Evolutionary conservation across 768 basidiomycete genomes (phyloP).

Genomic region (Favolaschia claudopus): DNA sequence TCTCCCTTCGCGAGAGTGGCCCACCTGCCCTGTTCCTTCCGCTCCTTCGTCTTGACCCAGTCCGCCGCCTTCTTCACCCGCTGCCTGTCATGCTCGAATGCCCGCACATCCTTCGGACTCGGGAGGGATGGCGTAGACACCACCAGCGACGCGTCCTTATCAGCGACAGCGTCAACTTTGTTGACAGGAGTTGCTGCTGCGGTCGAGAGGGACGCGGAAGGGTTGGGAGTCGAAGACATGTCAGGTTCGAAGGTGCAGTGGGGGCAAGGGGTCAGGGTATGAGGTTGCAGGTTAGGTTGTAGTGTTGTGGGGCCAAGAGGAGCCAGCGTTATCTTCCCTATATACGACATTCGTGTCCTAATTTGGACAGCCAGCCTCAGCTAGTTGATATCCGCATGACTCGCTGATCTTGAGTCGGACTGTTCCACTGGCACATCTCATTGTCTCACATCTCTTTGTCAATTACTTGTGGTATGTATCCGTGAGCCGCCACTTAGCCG

Average conservation of each 20-base stretch:
- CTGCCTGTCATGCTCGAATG: conserved; percentile 59
- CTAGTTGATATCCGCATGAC: too few species aligned
- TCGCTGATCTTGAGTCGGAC: too few species aligned
- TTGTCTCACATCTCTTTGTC: too few species aligned
- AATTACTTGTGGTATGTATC: too few species aligned
- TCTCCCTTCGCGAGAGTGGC: conserved; percentile 24
- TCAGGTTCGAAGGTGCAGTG: conserved; percentile 5
- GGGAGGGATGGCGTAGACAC: conserved; percentile 24
- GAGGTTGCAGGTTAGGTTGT: conserved; percentile 18
- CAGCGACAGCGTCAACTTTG: conserved; percentile 16
- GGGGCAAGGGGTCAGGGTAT: conserved; percentile 17
- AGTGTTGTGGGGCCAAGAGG: neutral
- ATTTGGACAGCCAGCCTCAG: too few species aligned
- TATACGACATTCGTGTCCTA: too few species aligned
- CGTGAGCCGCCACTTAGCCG: too few species aligned
- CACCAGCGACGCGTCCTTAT: conserved; percentile 25
- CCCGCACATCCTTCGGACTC: conserved; percentile 50
- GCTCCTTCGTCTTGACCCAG: conserved; percentile 43
- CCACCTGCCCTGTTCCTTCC: conserved; percentile 36
- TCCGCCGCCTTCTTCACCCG: conserved; percentile 53
- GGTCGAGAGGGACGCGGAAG: conserved; percentile 7
- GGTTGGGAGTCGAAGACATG: conserved; percentile 24
- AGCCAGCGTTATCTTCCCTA: conserved; percentile 1
- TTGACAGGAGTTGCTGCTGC: conserved; percentile 17
- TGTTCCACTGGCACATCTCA: too few species aligned